Conservation (phyloP, 202 grass and related monocot genomes). For the Hordeum pubiflorum region DNA sequence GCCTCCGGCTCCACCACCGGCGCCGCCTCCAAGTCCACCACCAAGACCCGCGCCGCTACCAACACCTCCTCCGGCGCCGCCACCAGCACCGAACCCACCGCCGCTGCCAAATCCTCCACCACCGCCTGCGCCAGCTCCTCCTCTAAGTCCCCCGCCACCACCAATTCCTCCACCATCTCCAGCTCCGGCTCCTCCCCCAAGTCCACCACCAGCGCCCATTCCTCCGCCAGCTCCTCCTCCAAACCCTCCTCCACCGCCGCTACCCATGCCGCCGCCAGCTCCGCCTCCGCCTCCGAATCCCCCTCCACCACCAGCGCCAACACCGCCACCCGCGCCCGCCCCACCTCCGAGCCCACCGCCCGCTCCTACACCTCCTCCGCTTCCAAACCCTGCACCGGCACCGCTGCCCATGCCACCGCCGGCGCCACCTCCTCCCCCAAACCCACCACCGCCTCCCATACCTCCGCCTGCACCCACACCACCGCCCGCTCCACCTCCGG, state of each 20-base stretch:
- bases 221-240: constrained; percentile 8
- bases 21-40: background rate
- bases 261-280: background rate
- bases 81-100: background rate
- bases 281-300: background rate
- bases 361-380: background rate
- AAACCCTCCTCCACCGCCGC: background rate
- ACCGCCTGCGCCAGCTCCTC: background rate
- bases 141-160: background rate
- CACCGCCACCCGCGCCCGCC: background rate
- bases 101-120: constrained; percentile 8
- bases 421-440: background rate
- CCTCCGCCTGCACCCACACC: background rate
- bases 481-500: background rate
- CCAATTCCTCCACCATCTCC: background rate
- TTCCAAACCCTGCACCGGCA: background rate
- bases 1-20: background rate
- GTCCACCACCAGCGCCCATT: background rate
- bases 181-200: background rate
- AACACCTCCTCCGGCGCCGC: background rate
- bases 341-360: background rate
- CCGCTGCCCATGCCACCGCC: background rate
- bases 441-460: background rate
- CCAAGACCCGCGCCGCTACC: background rate
- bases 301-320: background rate